Percentiles rank a stretch among this genome's conserved stretches.
Conservation (phyloP, 2,329 filamentous ascomycete species). For the Chalaropsis ovoidea region DNA sequence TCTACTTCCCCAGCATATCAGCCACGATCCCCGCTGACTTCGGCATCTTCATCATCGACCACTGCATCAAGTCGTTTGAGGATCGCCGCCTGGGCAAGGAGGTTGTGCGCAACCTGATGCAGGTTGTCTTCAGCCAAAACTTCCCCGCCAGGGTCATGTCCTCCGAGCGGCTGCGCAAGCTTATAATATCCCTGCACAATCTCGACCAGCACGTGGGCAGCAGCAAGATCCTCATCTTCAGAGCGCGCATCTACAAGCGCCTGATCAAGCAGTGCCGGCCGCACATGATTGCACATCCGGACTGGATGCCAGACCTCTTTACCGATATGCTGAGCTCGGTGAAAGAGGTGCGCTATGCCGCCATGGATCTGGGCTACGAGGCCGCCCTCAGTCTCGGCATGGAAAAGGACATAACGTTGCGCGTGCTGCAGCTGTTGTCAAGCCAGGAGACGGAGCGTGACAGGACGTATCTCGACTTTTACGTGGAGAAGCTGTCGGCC, state of each 20-base stretch:
- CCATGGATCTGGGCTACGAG: constrained; percentile 63
- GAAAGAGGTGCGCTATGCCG: constrained; percentile 64
- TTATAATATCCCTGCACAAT: constrained; percentile 60
- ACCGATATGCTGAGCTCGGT: constrained; percentile 69
- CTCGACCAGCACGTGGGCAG: constrained; percentile 66
- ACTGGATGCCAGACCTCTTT: constrained; percentile 78
- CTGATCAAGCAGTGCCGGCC: constrained; percentile 60
- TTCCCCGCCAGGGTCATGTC: constrained; percentile 69
- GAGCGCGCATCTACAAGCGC: constrained; percentile 68
- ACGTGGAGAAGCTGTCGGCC: constrained; percentile 54
- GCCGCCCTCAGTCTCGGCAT: constrained; percentile 59
- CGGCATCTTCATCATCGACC: constrained; percentile 67
- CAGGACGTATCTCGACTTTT: constrained; percentile 58
- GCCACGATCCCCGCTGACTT: constrained; percentile 67
- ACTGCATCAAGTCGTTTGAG: constrained; percentile 63
- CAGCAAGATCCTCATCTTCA: constrained; percentile 68
- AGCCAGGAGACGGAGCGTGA: constrained; percentile 36
- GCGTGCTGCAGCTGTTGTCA: constrained; percentile 50
- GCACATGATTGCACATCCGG: constrained; percentile 58
- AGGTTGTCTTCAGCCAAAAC: constrained; percentile 68
- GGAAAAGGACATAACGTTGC: constrained; percentile 56
- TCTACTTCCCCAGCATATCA: constrained; percentile 62
- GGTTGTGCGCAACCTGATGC: constrained; percentile 66
- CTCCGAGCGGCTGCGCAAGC: constrained; percentile 54
- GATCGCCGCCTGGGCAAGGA: constrained; percentile 62